Evolutionary conservation across 495 filamentous ascomycete species (phyloP).

Genomic region (Aspergillus incahuasiensis): DNA sequence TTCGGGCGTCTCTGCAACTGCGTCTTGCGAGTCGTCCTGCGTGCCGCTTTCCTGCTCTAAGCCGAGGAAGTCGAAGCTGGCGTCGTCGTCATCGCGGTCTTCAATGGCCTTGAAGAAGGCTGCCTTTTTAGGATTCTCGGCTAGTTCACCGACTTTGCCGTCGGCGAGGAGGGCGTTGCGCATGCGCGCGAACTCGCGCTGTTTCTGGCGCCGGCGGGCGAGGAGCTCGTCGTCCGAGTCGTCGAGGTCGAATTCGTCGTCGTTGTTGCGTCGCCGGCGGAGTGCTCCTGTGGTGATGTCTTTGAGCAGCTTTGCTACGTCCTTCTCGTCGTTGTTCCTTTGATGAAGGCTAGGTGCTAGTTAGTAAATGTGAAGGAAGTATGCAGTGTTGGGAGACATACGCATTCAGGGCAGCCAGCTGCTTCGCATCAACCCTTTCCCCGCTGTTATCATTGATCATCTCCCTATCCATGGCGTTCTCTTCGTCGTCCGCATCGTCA

Average conservation of each 20-base stretch:
- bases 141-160: constrained; percentile 83
- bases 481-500: constrained; percentile 71
- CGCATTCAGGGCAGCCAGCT: constrained; percentile 83
- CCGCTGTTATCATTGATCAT: constrained; percentile 88
- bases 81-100: constrained; percentile 75
- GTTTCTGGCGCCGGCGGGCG: constrained; percentile 72
- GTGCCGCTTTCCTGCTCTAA: constrained; percentile 44
- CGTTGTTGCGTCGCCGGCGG: constrained; percentile 68
- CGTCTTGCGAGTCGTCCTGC: constrained; percentile 43
- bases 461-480: constrained; percentile 63
- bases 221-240: constrained; percentile 83
- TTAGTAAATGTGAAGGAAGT: constrained; percentile 17
- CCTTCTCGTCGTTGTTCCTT: constrained; percentile 58
- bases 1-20: constrained; percentile 21
- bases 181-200: constrained; percentile 86
- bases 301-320: constrained; percentile 82
- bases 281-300: constrained; percentile 86
- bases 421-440: constrained; percentile 69
- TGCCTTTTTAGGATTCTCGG: constrained; percentile 80
- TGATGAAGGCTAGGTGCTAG: constrained; percentile 31
- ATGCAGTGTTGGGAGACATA: constrained; percentile 44
- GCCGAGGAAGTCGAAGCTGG: constrained; percentile 68
- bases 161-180: constrained; percentile 84
- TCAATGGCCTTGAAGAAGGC: constrained; percentile 90
- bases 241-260: constrained; percentile 72